Evolutionary conservation across 352 stramenopile species (phyloP).

Genomic region (Globisporangium emineosum): DNA sequence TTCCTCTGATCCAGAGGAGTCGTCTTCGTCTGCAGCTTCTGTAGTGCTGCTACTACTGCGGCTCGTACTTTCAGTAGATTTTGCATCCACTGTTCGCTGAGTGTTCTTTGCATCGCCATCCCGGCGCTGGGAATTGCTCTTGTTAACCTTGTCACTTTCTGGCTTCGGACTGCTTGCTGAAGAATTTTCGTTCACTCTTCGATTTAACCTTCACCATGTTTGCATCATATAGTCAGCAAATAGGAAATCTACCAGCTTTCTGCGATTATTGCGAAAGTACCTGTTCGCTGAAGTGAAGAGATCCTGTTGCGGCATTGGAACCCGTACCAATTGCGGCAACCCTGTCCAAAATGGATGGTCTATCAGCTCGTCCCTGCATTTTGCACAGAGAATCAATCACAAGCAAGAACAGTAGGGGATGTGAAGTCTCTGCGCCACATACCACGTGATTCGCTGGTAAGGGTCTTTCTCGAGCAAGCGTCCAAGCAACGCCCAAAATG

Average conservation of each 20-base stretch:
- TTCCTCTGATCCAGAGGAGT: background rate
- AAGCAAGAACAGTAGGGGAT: background rate
- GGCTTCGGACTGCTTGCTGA: background rate
- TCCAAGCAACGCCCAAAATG: constrained; percentile 56
- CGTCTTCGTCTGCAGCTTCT: constrained; percentile 16
- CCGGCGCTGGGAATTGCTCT: background rate
- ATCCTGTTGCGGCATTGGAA: constrained; percentile 56
- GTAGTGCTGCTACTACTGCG: constrained; percentile 19
- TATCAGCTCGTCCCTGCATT: constrained; percentile 54
- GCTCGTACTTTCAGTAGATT: constrained; percentile 1
- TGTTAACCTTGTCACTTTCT: background rate
- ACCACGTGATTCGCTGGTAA: constrained; percentile 75
- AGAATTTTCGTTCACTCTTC: background rate
- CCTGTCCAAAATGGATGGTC: constrained; percentile 67
- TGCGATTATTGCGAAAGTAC: background rate
- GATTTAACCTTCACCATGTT: background rate
- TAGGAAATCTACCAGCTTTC: background rate
- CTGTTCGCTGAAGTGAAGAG: constrained; percentile 39
- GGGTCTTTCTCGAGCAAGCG: constrained; percentile 70
- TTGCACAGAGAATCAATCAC: constrained; percentile 5
- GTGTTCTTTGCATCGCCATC: background rate
- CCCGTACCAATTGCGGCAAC: constrained; percentile 23
- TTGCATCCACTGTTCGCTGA: background rate
- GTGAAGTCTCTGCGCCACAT: constrained; percentile 4
- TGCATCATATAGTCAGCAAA: background rate